Conservation (phyloP, 345 rosid species). For the Turnera subulata region DNA sequence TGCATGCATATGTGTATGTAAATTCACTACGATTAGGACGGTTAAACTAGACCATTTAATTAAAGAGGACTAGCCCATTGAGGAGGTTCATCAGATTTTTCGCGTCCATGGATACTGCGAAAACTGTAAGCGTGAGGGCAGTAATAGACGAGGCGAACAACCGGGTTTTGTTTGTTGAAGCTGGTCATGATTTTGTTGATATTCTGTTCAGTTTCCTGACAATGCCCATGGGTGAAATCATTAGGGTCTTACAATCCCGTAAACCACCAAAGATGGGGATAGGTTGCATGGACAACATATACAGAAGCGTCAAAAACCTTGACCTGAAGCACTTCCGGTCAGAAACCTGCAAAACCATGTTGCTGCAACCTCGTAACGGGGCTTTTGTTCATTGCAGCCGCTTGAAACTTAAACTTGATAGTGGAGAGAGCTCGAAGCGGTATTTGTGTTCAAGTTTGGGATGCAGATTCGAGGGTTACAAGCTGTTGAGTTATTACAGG, state of each 20-base stretch:
- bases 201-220: neutral
- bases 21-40: no score
- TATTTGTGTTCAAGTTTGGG: neutral
- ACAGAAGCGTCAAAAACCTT: neutral
- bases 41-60: no score
- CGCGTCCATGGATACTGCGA: neutral
- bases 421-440: neutral
- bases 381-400: neutral
- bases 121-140: neutral
- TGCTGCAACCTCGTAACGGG: neutral
- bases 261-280: neutral
- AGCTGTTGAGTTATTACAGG: neutral
- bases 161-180: neutral
- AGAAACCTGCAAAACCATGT: neutral
- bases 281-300: neutral
- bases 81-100: no score
- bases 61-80: no score
- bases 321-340: neutral
- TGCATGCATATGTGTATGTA: no score
- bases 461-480: neutral
- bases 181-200: neutral
- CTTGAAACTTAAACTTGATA: no score
- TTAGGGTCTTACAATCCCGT: neutral
- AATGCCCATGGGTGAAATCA: neutral
- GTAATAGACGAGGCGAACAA: neutral